These are phyloP conservation scores for Pholiota microspora DNA, from an alignment of 768 basidiomycete species.

Conservation along the genomic window DNA sequence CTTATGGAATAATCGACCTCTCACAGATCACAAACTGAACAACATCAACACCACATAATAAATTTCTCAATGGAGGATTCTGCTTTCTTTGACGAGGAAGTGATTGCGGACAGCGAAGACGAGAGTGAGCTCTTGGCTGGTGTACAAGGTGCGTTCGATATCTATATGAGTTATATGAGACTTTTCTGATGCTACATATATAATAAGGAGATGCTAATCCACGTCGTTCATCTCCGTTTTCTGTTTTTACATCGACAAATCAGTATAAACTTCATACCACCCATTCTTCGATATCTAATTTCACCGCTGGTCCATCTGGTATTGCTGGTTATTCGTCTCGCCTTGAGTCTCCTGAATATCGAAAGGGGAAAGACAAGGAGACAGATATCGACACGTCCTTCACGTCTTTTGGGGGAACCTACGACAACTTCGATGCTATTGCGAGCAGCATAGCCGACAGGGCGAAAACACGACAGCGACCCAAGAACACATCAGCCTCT, in stretches of 20 bases:
- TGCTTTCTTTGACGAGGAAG: constrained; percentile 29
- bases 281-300: constrained; percentile 18
- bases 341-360: not conserved
- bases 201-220: not conserved
- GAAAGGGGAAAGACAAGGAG: not conserved
- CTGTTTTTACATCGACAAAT: constrained; percentile 9
- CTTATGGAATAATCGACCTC: not conserved
- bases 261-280: not conserved
- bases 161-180: not conserved
- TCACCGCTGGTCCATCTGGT: constrained; percentile 12
- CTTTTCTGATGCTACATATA: not conserved
- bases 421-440: constrained; percentile 14
- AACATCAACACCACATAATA: not conserved
- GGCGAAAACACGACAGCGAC: constrained; percentile 53
- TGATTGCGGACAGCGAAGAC: constrained; percentile 47
- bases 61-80: not conserved
- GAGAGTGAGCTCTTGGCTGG: constrained; percentile 14
- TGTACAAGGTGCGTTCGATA: constrained; percentile 2
- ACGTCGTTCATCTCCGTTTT: constrained; percentile 1
- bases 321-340: not conserved
- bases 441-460: constrained; percentile 49
- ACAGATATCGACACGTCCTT: constrained; percentile 8
- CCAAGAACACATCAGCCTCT: constrained; percentile 17
- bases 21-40: not conserved
- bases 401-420: constrained; percentile 2